These are phyloP conservation scores for Salvia splendens DNA, from an alignment of 257 asterid genomes.

Conservation along the genomic window DNA sequence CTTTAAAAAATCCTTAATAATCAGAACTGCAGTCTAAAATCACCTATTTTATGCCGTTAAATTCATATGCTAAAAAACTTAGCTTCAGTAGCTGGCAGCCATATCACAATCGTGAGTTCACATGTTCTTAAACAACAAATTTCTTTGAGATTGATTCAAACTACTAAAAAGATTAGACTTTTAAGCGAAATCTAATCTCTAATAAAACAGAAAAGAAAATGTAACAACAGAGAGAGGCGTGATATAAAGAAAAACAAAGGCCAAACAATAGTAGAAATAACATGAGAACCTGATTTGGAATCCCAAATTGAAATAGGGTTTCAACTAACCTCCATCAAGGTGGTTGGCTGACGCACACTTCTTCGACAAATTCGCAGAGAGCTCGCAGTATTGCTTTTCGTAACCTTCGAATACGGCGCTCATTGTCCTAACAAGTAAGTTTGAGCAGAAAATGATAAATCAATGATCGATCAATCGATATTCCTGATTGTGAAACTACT, in stretches of 20 bases:
- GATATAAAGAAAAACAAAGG: neutral
- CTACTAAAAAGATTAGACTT: neutral
- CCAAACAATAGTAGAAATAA: neutral
- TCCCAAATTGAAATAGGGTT: conserved; percentile 29
- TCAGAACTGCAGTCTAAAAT: neutral
- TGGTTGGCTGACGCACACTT: conserved; percentile 40
- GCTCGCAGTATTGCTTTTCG: conserved; percentile 65
- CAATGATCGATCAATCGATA: conserved; percentile 25
- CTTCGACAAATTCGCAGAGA: conserved; percentile 49
- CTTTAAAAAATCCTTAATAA: neutral
- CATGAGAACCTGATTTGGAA: neutral
- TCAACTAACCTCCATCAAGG: conserved; percentile 46
- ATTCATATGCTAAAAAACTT: conserved; percentile 7
- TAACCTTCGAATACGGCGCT: conserved; percentile 53
- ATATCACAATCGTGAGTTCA: neutral
- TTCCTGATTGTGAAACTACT: neutral
- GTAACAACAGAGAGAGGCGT: neutral
- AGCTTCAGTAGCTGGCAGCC: conserved; percentile 11
- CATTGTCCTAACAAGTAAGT: conserved; percentile 43
- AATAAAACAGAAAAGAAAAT: neutral
- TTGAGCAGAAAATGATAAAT: neutral
- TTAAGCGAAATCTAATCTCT: neutral
- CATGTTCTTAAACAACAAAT: conserved; percentile 4
- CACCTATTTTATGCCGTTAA: neutral
- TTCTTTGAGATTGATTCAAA: neutral